Evolutionary conservation across 352 stramenopile genomes (phyloP).

Genomic region (Halophytophthora polymorphica): DNA sequence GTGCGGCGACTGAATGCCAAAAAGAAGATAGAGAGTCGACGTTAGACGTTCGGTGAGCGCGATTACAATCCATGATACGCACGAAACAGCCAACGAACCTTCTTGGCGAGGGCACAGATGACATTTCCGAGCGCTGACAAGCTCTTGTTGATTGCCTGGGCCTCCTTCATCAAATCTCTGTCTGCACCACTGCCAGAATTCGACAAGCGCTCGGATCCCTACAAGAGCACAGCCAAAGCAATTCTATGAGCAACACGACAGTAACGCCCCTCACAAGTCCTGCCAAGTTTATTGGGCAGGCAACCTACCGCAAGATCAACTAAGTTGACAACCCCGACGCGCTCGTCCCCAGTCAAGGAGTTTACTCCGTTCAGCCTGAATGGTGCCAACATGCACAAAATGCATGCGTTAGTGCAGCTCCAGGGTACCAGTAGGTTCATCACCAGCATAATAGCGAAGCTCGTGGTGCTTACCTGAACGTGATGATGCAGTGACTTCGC

Average conservation of each 20-base stretch:
- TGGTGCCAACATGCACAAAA: background rate
- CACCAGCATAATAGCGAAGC: background rate
- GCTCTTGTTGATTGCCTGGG: conserved; percentile 87
- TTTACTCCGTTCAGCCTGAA: conserved; percentile 63
- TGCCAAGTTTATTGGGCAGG: background rate
- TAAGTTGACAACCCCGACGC: conserved; percentile 70
- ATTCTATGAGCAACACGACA: conserved; percentile 1
- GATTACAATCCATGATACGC: conserved; percentile 1
- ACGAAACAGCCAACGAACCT: conserved; percentile 35
- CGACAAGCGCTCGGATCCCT: conserved; percentile 83
- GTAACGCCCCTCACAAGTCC: background rate
- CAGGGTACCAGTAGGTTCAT: background rate
- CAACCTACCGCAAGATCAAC: conserved; percentile 75
- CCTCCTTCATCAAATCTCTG: conserved; percentile 80
- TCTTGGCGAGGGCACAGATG: conserved; percentile 78
- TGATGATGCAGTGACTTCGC: conserved; percentile 83
- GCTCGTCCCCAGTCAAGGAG: conserved; percentile 45
- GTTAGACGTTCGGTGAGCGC: background rate
- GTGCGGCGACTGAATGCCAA: conserved; percentile 44
- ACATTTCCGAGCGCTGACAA: conserved; percentile 82
- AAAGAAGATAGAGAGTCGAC: no score
- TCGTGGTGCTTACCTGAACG: conserved; percentile 51
- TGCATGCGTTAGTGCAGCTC: no score
- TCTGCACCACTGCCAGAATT: conserved; percentile 76
- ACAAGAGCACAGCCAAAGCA: conserved; percentile 1